Conservation (phyloP, 441 rosid species). For the Isatis lusitanica region DNA sequence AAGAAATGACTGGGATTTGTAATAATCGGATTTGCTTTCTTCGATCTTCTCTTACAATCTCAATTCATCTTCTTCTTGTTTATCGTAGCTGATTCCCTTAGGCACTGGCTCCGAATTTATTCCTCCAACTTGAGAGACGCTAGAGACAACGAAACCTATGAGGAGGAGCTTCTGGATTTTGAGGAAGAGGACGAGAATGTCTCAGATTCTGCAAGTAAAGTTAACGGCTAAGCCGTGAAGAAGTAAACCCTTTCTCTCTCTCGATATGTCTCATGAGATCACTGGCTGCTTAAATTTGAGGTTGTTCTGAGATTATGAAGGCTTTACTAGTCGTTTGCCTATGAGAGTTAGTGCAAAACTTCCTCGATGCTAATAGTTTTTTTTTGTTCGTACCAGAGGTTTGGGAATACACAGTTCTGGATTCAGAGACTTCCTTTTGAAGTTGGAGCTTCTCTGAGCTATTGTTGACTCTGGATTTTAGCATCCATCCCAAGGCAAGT, state of each 20-base stretch:
- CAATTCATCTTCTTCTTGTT: no score
- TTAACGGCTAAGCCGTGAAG: constrained; percentile 84
- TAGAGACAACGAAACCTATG: constrained; percentile 90
- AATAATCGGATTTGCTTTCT: background rate
- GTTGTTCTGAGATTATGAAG: no score
- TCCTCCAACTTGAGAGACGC: constrained; percentile 78
- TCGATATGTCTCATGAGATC: background rate
- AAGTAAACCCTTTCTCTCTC: constrained; percentile 50
- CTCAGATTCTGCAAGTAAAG: constrained; percentile 72
- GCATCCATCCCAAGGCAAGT: constrained; percentile 97
- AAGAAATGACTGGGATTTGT: background rate
- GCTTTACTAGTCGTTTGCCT: background rate
- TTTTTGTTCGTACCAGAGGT: constrained; percentile 53
- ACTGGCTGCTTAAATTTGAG: no score
- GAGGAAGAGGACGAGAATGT: constrained; percentile 96
- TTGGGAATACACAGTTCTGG: constrained; percentile 99
- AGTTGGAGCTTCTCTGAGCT: constrained; percentile 97
- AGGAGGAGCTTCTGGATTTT: constrained; percentile 98
- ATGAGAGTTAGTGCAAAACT: background rate
- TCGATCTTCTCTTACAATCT: no score
- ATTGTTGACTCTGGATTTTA: constrained; percentile 98
- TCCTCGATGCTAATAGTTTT: background rate
- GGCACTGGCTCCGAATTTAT: no score
- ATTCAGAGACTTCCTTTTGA: constrained; percentile 97
- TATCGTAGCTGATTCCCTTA: no score